Evolutionary conservation across 1,284 basidiomycete genomes (phyloP).

Genomic region (Puccinia novopanici): DNA sequence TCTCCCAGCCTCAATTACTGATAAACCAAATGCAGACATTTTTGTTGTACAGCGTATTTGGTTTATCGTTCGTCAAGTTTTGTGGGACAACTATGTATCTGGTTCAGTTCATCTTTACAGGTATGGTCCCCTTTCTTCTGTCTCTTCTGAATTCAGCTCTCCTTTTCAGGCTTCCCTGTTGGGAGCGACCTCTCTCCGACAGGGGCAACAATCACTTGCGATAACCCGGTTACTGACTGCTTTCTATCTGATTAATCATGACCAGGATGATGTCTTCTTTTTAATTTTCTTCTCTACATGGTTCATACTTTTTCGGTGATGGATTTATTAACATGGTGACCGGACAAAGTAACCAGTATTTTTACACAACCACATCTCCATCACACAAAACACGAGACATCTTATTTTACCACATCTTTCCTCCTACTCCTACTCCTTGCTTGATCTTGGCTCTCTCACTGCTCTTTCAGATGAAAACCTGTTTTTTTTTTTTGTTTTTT

Average conservation of each 20-base stretch:
- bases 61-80: slow-evolving; percentile 62
- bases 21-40: slow-evolving; percentile 66
- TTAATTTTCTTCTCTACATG: neutral
- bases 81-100: slow-evolving; percentile 49
- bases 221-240: neutral
- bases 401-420: too few relatives aligned
- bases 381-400: too few relatives aligned
- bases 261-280: neutral
- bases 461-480: too few relatives aligned
- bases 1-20: neutral
- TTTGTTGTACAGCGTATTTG: slow-evolving; percentile 78
- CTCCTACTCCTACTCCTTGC: too few relatives aligned
- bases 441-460: too few relatives aligned
- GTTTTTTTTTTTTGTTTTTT: too few relatives aligned
- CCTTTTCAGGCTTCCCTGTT: neutral
- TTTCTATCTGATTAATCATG: neutral
- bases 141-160: neutral
- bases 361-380: too few relatives aligned
- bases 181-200: too few relatives aligned
- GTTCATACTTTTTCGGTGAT: neutral
- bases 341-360: too few relatives aligned
- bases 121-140: neutral
- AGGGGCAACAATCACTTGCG: too few relatives aligned
- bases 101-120: slow-evolving; percentile 44
- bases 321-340: neutral